Evolutionary conservation across 495 filamentous ascomycete genomes (phyloP), one percentile per base, ranked within the genome.

Genomic region (Xylaria castorea): DNA sequence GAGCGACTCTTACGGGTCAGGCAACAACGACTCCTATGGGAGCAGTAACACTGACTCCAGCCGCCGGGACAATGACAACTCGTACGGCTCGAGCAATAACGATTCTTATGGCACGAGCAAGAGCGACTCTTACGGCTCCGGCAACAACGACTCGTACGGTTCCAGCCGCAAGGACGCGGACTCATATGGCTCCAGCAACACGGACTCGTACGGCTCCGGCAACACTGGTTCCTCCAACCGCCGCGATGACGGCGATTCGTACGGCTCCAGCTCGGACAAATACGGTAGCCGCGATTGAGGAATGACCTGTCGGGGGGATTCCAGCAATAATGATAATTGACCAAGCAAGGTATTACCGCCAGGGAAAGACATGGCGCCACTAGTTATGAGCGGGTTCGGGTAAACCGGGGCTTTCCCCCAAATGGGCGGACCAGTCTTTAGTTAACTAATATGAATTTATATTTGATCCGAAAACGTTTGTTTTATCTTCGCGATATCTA

Each of bases 151-250:
- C 51, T 42, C 64, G 0, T 71, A 73, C 46, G 74, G 55, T 14
- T 27, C 18, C 8, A 27, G n/a, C 44, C 18, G 38, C 62, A 51
- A 53, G 9, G 51, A 30, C 30, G 74, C 36, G 12, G 46, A 71
- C 66, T 68, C 72, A 66, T 74, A 75, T 42, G 74, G 72, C 48
- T 77, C 75, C 7, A 62, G 68, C 70, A 75, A 76, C 55, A 68
- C 69, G 16, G 70, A 67, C 30, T 66, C 38, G 36, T 78, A 74
- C 62, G 77, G 75, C 3, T 77, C 77, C 11, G 64, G 70, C 63
- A 60, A 72, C 58, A 76, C 72, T 16, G 46, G 70, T 58, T 70
- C 62, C 11, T 34, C 51, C 14, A 44, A 74, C 60, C 18, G 30
- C 30, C 30, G 40, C 70, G 1, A 66, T 6, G 75, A 74, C 64